These are phyloP conservation scores for Fusarium equiseti DNA, from an alignment of 2,329 filamentous ascomycete genomes.

Conservation along the genomic window DNA sequence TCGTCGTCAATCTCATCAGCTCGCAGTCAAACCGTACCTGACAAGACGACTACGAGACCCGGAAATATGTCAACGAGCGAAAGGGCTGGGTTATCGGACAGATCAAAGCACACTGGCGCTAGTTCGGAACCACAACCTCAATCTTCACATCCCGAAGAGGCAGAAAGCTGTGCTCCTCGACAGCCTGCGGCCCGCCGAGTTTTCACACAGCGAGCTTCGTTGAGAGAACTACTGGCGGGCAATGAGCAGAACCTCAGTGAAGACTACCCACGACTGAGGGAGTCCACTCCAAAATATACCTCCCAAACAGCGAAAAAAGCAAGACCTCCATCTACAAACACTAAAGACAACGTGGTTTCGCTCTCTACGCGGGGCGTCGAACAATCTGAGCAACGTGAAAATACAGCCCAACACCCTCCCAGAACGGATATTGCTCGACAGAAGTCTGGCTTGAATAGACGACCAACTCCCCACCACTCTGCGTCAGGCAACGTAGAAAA, in stretches of 20 bases:
- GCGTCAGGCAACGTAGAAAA: not conserved
- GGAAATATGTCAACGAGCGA: not conserved
- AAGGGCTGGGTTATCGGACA: not conserved
- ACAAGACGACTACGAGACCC: constrained; percentile 35
- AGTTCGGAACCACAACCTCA: constrained; percentile 40
- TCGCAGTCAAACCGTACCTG: constrained; percentile 36
- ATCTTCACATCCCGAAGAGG: not conserved
- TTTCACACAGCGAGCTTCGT: constrained; percentile 31
- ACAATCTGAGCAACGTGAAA: not conserved
- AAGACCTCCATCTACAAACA: not conserved
- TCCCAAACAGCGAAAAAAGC: not conserved
- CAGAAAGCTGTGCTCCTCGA: not conserved
- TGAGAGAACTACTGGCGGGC: constrained; percentile 29
- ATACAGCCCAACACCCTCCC: not conserved
- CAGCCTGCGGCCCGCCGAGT: constrained; percentile 19
- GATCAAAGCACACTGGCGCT: not conserved
- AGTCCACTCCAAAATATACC: not conserved
- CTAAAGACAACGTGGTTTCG: not conserved
- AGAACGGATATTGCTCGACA: not conserved
- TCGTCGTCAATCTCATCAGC: constrained; percentile 27
- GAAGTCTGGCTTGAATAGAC: not conserved
- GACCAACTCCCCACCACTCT: not conserved
- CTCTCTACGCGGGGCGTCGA: not conserved
- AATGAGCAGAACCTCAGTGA: constrained; percentile 21
- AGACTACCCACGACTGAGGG: not conserved